Evolutionary conservation across 2,329 filamentous ascomycete genomes (phyloP).

Genomic region (Ascochyta rabiei): DNA sequence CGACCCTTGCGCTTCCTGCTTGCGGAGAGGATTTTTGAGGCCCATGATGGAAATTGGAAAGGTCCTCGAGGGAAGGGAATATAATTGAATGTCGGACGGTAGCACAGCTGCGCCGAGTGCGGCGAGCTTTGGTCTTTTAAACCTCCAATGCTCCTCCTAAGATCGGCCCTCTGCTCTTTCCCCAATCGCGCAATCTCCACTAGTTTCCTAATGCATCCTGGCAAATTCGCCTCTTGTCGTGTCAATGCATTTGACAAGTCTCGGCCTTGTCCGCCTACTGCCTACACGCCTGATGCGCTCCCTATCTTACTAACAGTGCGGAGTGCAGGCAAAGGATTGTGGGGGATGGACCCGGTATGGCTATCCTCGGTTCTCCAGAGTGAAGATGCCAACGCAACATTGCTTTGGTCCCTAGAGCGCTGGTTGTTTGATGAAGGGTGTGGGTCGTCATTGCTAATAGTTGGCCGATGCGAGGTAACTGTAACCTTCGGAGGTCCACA

Average conservation of each 20-base stretch:
- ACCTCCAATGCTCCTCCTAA: constrained; percentile 33
- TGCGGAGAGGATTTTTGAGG: constrained; percentile 29
- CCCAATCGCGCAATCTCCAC: constrained; percentile 27
- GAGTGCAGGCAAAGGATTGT: constrained; percentile 31
- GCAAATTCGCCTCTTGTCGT: constrained; percentile 23
- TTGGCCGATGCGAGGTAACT: constrained; percentile 25
- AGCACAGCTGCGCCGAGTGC: constrained; percentile 11
- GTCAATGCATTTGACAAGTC: constrained; percentile 19
- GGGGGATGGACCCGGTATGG: constrained; percentile 29
- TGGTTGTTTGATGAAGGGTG: constrained; percentile 26
- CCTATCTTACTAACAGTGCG: constrained; percentile 19
- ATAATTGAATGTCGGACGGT: constrained; percentile 4
- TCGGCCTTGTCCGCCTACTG: constrained; percentile 6
- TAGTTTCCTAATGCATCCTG: constrained; percentile 34
- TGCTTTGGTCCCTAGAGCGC: constrained; percentile 13
- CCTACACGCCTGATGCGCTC: constrained; percentile 9
- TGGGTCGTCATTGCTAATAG: constrained; percentile 42
- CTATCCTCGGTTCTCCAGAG: constrained; percentile 24
- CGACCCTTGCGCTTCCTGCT: constrained; percentile 27
- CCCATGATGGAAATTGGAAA: constrained; percentile 25
- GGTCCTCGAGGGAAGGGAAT: not conserved
- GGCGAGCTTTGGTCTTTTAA: constrained; percentile 27
- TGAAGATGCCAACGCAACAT: constrained; percentile 10
- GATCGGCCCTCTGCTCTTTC: constrained; percentile 32
- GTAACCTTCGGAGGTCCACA: constrained; percentile 34